phyloP scores from a whole-genome alignment of 345 rosid species.

The Aurinia saxatilis region DNA sequence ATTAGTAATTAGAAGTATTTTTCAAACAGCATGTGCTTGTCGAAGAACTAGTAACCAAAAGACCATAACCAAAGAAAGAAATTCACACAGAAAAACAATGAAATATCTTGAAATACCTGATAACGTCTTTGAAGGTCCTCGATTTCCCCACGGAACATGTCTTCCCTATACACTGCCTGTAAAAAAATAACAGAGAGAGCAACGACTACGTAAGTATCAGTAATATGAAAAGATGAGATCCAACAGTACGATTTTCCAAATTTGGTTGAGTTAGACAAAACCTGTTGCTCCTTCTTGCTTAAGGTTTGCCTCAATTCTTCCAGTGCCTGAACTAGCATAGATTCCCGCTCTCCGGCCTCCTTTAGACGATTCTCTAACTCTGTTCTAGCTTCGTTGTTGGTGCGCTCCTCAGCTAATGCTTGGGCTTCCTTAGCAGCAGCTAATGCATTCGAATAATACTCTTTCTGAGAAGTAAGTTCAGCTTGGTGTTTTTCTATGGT shows the following conservation, averaged over 20 bases:
- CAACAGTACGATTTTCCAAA: constrained; percentile 4
- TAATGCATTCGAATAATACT: constrained; percentile 77
- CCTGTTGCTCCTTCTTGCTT: constrained; percentile 96
- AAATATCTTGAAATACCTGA: constrained; percentile 47
- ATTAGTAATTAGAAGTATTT: neutral
- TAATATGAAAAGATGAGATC: neutral
- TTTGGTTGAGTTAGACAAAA: constrained; percentile 24
- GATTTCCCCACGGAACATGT: constrained; percentile 64
- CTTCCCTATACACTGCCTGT: constrained; percentile 81
- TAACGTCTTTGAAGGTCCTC: constrained; percentile 92
- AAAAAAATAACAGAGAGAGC: constrained; percentile 4
- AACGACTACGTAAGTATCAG: constrained; percentile 3
- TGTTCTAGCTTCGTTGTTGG: constrained; percentile 79
- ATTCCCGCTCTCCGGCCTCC: constrained; percentile 92
- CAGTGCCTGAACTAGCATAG: constrained; percentile 88
- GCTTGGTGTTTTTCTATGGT: constrained; percentile 92
- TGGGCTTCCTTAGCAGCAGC: constrained; percentile 94
- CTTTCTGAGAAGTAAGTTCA: constrained; percentile 77
- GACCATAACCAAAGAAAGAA: neutral
- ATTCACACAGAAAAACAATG: neutral
- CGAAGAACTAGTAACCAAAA: neutral
- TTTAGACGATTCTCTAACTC: constrained; percentile 82
- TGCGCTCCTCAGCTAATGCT: constrained; percentile 84
- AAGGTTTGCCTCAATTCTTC: constrained; percentile 92
- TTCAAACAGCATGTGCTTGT: neutral